Evolutionary conservation across 1,284 basidiomycete genomes (phyloP), one percentile per base, ranked within the genome.

Genomic region (Fomes fomentarius): DNA sequence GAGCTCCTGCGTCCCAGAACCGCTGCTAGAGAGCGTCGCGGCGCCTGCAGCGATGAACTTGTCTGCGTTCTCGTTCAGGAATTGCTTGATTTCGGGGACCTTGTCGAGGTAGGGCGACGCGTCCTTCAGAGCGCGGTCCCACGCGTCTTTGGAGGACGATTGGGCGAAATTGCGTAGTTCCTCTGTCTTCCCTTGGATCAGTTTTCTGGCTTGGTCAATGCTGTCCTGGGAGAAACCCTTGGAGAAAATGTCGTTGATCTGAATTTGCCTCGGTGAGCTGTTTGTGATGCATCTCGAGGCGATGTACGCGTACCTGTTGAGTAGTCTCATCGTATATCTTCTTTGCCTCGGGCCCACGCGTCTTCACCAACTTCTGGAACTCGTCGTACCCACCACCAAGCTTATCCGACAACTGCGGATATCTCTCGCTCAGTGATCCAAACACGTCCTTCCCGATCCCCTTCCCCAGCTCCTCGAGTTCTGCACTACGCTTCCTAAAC

Each of bases 281-380:
- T 19, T 21, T 15, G 3, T 33, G 9, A 17, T 15, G 22, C 17
- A 19, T 4, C 4, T 9, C 11, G 12, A 3, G 22, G 4, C 14
- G 1, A 1, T 8, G 4, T 24, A n/a, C 7, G 22, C 55, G 19
- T 54, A 74, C 69, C 68, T 73, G 65, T 25, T 62, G 47, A 17
- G 63, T 63, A 5, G 70, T 67, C 22, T 74, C 71, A 8, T 71
- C 66, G 22, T 68, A 63, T 12, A 71, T 42, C 54, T 68, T 70
- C 70, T 71, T 72, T 47, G 71, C 71, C 54, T 74, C 71, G 3
- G 71, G 71, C 3, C 72, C 73, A 33, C 66, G 67, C 47, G 62
- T 54, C 52, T 71, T 57, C n/a, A 70, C 72, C 47, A 72, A 44
- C 28, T 54, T 59, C 64, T 57, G 66, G 52, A 76, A 56, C 58